Conservation (phyloP, 2,329 filamentous ascomycete genomes). For the Penicillium brevicompactum region DNA sequence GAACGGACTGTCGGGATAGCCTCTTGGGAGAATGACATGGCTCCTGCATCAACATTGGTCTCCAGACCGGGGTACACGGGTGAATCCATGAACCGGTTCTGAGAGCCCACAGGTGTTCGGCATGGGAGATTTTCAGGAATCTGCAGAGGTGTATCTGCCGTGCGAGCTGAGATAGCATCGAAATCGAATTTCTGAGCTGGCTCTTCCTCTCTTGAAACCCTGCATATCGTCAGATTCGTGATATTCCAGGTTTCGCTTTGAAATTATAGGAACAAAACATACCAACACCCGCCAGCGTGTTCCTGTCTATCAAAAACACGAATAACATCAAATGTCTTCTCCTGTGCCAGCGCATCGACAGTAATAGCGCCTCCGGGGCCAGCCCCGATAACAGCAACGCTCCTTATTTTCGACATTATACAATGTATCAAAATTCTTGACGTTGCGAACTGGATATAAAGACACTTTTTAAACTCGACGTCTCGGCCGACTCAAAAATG, state of each 20-base stretch:
- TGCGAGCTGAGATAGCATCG: constrained; percentile 50
- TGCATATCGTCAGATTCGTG: constrained; percentile 9
- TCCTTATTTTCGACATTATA: constrained; percentile 27
- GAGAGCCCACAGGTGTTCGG: constrained; percentile 43
- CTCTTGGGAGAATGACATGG: constrained; percentile 65
- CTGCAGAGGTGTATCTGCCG: constrained; percentile 52
- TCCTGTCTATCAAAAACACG: constrained; percentile 65
- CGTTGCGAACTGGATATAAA: neutral
- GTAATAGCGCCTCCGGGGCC: constrained; percentile 64
- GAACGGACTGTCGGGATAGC: constrained; percentile 51
- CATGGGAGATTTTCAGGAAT: constrained; percentile 54
- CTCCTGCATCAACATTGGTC: constrained; percentile 62
- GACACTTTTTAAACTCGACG: neutral
- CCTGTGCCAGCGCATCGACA: constrained; percentile 61
- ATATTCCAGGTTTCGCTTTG: neutral
- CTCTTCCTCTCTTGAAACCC: constrained; percentile 35
- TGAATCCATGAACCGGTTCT: constrained; percentile 58
- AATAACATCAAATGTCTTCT: constrained; percentile 60
- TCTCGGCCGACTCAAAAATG: constrained; percentile 21
- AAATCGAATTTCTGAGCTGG: constrained; percentile 51
- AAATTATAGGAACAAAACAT: constrained; percentile 19
- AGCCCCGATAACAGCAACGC: constrained; percentile 63
- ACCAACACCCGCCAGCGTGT: constrained; percentile 64
- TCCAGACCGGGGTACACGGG: constrained; percentile 66
- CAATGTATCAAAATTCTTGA: neutral